These are phyloP conservation scores for Sporothrix euskadiensis DNA, from an alignment of 2,329 filamentous ascomycete genomes.

Conservation along the genomic window DNA sequence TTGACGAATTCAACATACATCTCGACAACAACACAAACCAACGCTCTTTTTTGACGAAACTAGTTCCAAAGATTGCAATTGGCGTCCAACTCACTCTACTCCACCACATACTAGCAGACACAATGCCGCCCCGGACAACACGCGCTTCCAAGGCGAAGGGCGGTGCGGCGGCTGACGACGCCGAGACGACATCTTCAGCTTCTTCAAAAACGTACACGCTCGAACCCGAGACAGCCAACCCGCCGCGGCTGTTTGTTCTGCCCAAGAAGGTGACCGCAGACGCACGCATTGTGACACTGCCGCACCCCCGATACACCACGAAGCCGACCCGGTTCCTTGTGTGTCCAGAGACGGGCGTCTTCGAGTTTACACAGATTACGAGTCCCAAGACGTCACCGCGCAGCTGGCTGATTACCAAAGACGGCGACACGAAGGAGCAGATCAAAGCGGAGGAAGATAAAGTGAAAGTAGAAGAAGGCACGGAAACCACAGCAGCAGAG, in stretches of 20 bases:
- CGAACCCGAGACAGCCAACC: conserved; percentile 44
- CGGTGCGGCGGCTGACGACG: conserved; percentile 35
- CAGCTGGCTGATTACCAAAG: conserved; percentile 59
- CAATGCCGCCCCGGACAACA: conserved; percentile 39
- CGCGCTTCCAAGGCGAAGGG: conserved; percentile 46
- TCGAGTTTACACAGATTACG: conserved; percentile 63
- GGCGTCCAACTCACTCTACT: not conserved
- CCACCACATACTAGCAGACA: not conserved
- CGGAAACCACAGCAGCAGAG: not conserved
- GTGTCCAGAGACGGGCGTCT: conserved; percentile 62
- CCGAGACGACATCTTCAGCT: conserved; percentile 34
- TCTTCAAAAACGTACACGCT: conserved; percentile 45
- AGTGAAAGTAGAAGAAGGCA: conserved; percentile 23
- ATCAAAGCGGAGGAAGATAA: not conserved
- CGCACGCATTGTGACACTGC: conserved; percentile 60
- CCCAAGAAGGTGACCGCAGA: conserved; percentile 56
- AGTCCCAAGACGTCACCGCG: conserved; percentile 55
- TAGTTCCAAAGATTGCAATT: not conserved
- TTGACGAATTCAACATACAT: not conserved
- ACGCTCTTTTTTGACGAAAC: not conserved
- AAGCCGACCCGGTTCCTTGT: conserved; percentile 61
- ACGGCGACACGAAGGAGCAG: conserved; percentile 23
- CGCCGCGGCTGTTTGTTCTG: conserved; percentile 61
- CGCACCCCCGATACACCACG: conserved; percentile 55
- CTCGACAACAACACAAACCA: not conserved